Evolutionary conservation across 2,329 filamentous ascomycete genomes (phyloP), one percentile per base, ranked within the genome.

Genomic region (Fonsecaea nubica): DNA sequence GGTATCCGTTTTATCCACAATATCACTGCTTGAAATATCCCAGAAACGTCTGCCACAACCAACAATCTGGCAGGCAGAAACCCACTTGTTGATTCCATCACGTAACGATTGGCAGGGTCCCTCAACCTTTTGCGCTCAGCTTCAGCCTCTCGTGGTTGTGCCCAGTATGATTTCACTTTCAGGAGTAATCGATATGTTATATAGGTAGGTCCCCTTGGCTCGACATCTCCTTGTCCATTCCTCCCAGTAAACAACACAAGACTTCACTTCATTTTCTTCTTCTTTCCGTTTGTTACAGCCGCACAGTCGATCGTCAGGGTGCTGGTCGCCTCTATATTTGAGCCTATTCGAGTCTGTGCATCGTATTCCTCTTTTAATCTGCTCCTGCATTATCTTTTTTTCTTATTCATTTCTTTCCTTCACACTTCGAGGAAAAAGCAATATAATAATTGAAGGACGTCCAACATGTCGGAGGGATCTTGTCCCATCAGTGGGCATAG

Each of bases 401-500:
- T 10, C 1, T 48, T 21, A 10, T 48, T 21, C 42, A 48, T 6
- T 21, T 48, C 6, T 48, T 18, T 21, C 42, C 8, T 10, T 21
- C 6, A 13, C 10, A 2, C 21, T 50, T 50, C 10, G 18, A 25
- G 18, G 12, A 21, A 33, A 32, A n/a, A 2, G 9, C 10, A 9
- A 1, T 25, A 4, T 4, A 25, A 30, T 30, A 25, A 18, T 10
- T 50, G 9, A 50, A 3, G 18, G 53, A n/a, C 53, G 9, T 56
- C 53, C 53, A 18, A 7, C 35, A 66, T 66, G 64, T 66, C 64
- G 12, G 64, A 66, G 48, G 45, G 30, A 58, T 66, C 64, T 36
- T 66, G 64, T 50, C 60, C 64, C 30, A 54, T 66, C n/a, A 66
- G 64, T 42, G 64, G 64, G 30, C 59, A 63, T 10, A 63, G 42